Evolutionary conservation across 179 eudicot species (phyloP).

Genomic region (Actinidia chinensis): DNA sequence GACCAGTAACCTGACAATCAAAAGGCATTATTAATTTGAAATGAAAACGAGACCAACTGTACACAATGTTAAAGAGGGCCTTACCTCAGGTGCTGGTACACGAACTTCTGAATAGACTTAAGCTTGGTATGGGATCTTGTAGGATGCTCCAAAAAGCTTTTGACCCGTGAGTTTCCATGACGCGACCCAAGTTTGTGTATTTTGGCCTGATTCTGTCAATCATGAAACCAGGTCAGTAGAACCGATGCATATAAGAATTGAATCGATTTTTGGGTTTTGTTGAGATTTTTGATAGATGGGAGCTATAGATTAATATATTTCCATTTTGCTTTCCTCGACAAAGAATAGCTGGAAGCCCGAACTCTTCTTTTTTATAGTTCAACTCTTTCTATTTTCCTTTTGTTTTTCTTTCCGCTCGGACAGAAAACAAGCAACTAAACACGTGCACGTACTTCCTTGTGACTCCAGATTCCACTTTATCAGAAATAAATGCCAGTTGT

Average conservation of each 20-base stretch:
- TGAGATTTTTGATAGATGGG: too few species aligned
- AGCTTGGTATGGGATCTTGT: conserved; percentile 82
- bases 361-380: too few species aligned
- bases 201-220: conserved; percentile 32
- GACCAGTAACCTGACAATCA: conserved; percentile 73
- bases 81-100: conserved; percentile 68
- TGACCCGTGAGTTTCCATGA: conserved; percentile 78
- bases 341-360: too few species aligned
- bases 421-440: not conserved
- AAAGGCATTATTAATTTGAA: not conserved
- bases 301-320: too few species aligned
- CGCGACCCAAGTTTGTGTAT: conserved; percentile 69
- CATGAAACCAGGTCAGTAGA: not conserved
- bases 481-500: not conserved
- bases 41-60: not conserved
- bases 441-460: not conserved
- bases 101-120: conserved; percentile 53
- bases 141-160: conserved; percentile 63
- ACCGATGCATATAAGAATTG: not conserved
- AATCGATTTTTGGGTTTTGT: not conserved
- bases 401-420: too few species aligned
- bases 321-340: too few species aligned
- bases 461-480: not conserved
- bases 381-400: too few species aligned
- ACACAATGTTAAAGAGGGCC: not conserved